Evolutionary conservation across 1,139 yeast genomes (phyloP), one percentile per base, ranked within the genome.

Genomic region (Suhomyces coccinellae): DNA sequence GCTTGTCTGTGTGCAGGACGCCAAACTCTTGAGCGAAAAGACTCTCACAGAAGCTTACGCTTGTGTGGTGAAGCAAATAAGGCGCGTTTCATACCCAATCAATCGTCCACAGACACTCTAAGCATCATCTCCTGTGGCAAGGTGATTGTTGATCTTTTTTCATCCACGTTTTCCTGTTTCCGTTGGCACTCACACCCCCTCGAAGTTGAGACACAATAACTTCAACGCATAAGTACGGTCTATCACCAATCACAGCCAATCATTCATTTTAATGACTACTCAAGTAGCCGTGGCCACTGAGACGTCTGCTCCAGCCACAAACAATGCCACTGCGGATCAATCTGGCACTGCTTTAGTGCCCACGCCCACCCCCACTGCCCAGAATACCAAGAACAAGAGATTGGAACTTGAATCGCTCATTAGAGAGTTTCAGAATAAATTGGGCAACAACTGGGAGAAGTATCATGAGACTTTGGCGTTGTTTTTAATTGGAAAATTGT

Each of bases 391-490:
- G 12, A 56, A 53, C 45, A 78, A 76, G 51, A 71, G 96, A 50
- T 71, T 85, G 32, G 96, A 89, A 51, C 76, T 91, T 26, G 95
- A 87, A 54, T 64, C 70, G 2, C 73, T 89, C 50, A 88, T 91
- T 60, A 75, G 80, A 40, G 91, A 86, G 49, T 80, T 91, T 52
- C 93, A 87, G 52, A 74, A 75, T 44, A 73, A 77, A 48, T 64
- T 91, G 47, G 97, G 97, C 0, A 69, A 73, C 46, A 77, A 80
- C 50, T 91, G 99, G 99, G 93, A 86, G 53, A 79, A 79, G 49
- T 91, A 91, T 63, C 93, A 95, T 52, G 87, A 85, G 50, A 76
- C 88, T 7, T 75, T 91, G 32, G 83, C 95, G 48, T 69, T 80
- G 43, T 91, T 88, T 55, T 73, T 91, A 33, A 78, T 87, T 41